A percentile compares a stretch with the other conserved stretches of the same genome.
These are phyloP conservation scores for Pugionium cornutum DNA, from an alignment of 345 rosid genomes.

Conservation along the genomic window DNA sequence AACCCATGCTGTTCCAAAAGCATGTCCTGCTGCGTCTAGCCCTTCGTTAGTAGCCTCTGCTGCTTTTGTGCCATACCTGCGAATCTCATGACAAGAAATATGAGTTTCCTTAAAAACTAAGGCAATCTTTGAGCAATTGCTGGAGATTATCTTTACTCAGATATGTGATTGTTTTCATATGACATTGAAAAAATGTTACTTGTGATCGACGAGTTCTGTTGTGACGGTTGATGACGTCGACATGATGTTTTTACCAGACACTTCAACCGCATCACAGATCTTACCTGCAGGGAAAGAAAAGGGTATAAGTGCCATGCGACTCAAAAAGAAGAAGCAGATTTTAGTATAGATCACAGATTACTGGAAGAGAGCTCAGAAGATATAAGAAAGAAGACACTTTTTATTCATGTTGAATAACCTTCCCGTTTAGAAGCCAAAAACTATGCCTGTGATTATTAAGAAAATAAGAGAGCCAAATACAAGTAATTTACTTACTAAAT, in stretches of 20 bases:
- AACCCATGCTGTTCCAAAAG: slow-evolving; percentile 89
- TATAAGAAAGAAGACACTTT: neutral
- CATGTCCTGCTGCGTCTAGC: slow-evolving; percentile 87
- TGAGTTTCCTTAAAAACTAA: neutral
- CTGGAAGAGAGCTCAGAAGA: neutral
- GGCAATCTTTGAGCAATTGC: neutral
- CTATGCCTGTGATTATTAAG: no score
- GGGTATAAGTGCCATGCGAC: slow-evolving; percentile 4
- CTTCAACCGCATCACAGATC: slow-evolving; percentile 89
- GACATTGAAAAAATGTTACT: slow-evolving; percentile 38
- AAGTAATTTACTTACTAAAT: slow-evolving; percentile 64
- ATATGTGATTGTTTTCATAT: slow-evolving; percentile 12
- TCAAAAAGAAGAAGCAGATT: neutral
- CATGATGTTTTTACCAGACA: slow-evolving; percentile 89
- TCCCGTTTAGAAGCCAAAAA: slow-evolving; percentile 2
- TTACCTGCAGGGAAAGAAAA: slow-evolving; percentile 47
- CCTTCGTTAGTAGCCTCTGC: slow-evolving; percentile 70
- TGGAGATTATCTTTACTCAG: slow-evolving; percentile 13
- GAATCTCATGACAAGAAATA: neutral
- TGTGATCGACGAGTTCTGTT: slow-evolving; percentile 75
- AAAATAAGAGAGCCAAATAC: no score
- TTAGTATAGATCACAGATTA: neutral
- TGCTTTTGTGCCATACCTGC: slow-evolving; percentile 83
- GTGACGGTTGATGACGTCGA: slow-evolving; percentile 83
- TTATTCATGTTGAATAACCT: neutral